phyloP scores from a whole-genome alignment of 2,329 filamentous ascomycete species.

The Teratosphaeriaceae sp. region DNA sequence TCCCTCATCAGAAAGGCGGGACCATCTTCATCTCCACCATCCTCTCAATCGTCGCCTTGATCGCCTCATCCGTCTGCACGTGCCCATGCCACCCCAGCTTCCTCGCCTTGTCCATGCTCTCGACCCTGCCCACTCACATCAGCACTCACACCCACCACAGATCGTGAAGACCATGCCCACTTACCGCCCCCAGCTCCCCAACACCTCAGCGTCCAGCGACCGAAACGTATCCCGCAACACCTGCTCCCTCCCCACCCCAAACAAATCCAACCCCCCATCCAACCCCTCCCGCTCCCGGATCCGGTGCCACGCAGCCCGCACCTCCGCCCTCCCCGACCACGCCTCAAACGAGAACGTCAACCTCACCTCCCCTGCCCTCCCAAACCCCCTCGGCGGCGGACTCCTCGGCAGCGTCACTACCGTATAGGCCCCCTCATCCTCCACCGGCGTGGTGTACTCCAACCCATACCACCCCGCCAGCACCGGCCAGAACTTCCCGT shows the following conservation, averaged over 20 bases:
- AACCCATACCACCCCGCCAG: slow-evolving; percentile 39
- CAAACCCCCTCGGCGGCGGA: slow-evolving; percentile 1
- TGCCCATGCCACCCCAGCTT: slow-evolving; percentile 5
- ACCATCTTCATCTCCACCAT: background rate
- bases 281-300: background rate
- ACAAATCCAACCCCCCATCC: background rate
- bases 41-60: background rate
- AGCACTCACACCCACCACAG: no score
- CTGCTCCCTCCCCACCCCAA: background rate
- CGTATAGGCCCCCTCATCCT: slow-evolving; percentile 18
- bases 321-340: background rate
- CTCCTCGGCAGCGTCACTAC: background rate
- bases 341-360: background rate
- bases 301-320: background rate
- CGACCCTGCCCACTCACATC: background rate
- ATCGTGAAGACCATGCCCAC: no score
- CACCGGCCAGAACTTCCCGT: slow-evolving; percentile 43
- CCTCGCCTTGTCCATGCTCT: slow-evolving; percentile 1
- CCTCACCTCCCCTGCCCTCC: background rate
- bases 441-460: slow-evolving; percentile 19
- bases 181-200: background rate
- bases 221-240: background rate
- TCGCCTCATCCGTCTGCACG: background rate
- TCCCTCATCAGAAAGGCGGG: background rate
- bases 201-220: background rate